Evolutionary conservation across 345 rosid genomes (phyloP).

Genomic region (Theobroma cacao): DNA sequence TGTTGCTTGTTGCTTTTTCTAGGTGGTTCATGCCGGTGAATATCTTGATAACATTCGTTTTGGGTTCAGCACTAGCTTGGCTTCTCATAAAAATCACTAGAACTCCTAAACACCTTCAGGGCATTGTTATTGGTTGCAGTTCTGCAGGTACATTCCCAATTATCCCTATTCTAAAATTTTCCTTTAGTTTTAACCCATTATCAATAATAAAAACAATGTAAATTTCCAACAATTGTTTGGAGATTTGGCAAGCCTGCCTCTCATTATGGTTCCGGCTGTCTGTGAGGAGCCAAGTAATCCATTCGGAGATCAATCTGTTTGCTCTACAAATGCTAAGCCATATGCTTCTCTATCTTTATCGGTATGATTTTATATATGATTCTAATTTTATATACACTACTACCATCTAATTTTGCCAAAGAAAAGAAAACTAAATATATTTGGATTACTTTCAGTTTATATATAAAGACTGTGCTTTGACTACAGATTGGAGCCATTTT

Average conservation of each 20-base stretch:
- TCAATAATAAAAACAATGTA: too few relatives aligned
- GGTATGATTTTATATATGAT: constrained; percentile 31
- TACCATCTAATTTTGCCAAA: too few relatives aligned
- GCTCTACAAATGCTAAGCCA: constrained; percentile 47
- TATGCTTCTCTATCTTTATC: constrained; percentile 68
- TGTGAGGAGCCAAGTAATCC: constrained; percentile 66
- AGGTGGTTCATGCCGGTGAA: constrained; percentile 71
- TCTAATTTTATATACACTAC: background rate
- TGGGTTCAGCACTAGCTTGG: constrained; percentile 52
- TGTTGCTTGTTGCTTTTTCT: background rate
- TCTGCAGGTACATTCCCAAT: constrained; percentile 16
- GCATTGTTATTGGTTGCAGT: constrained; percentile 28
- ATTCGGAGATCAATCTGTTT: constrained; percentile 50
- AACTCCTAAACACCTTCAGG: constrained; percentile 46
- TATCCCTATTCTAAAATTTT: background rate
- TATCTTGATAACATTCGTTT: constrained; percentile 42
- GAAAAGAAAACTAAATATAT: too few relatives aligned
- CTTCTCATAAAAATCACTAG: constrained; percentile 41
- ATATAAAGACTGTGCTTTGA: background rate
- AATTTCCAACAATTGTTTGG: background rate
- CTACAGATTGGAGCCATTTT: constrained; percentile 59
- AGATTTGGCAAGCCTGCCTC: constrained; percentile 64
- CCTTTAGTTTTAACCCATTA: background rate
- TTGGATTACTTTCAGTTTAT: too few relatives aligned
- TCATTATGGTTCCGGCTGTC: constrained; percentile 61